Evolutionary conservation across 1,284 basidiomycete species (phyloP).

Genomic region (Coniferiporia sulphurascens): DNA sequence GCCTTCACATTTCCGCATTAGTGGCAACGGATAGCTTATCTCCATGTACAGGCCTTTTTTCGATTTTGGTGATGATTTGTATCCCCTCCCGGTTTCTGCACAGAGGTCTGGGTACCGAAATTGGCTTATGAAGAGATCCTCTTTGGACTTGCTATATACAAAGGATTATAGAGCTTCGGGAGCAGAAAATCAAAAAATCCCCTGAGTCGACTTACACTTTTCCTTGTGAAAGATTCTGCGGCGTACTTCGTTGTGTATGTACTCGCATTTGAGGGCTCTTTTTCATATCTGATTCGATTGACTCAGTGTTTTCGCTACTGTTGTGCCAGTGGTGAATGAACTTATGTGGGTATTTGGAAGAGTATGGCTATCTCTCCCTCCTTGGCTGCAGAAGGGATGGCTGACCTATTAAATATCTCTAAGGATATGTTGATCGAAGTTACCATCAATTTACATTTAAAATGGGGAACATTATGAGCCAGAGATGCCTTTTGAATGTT

Average conservation of each 20-base stretch:
- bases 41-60: too few relatives aligned
- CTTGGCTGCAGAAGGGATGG: not conserved
- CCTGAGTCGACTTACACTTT: not conserved
- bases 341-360: not conserved
- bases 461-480: slow-evolving; percentile 1
- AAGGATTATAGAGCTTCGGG: not conserved
- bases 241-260: not conserved
- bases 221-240: not conserved
- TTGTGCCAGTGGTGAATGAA: not conserved
- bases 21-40: too few relatives aligned
- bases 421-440: not conserved
- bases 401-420: not conserved
- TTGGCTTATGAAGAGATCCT: not conserved
- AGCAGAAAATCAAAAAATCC: not conserved
- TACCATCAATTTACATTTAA: not conserved
- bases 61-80: too few relatives aligned
- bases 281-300: too few relatives aligned
- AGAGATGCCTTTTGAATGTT: not conserved
- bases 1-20: too few relatives aligned
- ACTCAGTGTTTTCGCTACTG: not conserved
- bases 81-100: not conserved
- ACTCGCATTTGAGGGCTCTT: not conserved
- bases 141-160: not conserved
- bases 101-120: not conserved
- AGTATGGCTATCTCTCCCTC: not conserved